Conservation (phyloP, 139 green algal genomes). For the Diplosphaera chodatii region DNA sequence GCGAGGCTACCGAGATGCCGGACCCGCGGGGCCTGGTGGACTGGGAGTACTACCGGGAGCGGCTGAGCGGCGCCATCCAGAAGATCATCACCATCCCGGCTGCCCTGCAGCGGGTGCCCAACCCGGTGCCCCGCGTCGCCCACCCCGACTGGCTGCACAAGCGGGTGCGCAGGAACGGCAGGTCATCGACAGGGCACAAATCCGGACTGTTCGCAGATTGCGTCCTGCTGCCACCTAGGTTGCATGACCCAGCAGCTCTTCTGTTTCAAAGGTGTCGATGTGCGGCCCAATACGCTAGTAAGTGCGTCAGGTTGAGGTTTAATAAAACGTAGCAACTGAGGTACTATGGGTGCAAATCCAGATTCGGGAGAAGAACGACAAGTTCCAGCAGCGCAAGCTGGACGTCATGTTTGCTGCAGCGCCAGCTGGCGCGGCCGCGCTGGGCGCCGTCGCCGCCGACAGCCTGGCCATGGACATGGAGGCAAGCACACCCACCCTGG, state of each 20-base stretch:
- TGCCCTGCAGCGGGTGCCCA: slow-evolving; percentile 84
- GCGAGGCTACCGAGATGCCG: slow-evolving; percentile 36
- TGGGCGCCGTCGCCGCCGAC: not conserved
- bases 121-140: slow-evolving; percentile 73
- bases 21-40: slow-evolving; percentile 89
- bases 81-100: slow-evolving; percentile 99
- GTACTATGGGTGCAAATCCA: slow-evolving; percentile 2
- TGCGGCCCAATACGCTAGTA: too few relatives aligned
- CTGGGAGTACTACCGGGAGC: slow-evolving; percentile 96
- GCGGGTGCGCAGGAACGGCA: slow-evolving; percentile 31
- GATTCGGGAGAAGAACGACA: slow-evolving; percentile 69
- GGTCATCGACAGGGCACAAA: too few relatives aligned
- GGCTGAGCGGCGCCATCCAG: slow-evolving; percentile 85
- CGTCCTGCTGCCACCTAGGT: too few relatives aligned
- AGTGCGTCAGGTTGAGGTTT: too few relatives aligned
- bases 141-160: slow-evolving; percentile 96
- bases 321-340: too few relatives aligned
- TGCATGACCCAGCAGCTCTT: too few relatives aligned
- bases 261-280: too few relatives aligned
- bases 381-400: slow-evolving; percentile 67
- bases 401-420: slow-evolving; percentile 35
- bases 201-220: too few relatives aligned
- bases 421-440: not conserved
- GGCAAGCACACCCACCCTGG: too few relatives aligned
- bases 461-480: slow-evolving; percentile 21